Base-by-base conservation (phyloP, 2,329 filamentous ascomycete genomes). In the Alternaria gaisen region DNA sequence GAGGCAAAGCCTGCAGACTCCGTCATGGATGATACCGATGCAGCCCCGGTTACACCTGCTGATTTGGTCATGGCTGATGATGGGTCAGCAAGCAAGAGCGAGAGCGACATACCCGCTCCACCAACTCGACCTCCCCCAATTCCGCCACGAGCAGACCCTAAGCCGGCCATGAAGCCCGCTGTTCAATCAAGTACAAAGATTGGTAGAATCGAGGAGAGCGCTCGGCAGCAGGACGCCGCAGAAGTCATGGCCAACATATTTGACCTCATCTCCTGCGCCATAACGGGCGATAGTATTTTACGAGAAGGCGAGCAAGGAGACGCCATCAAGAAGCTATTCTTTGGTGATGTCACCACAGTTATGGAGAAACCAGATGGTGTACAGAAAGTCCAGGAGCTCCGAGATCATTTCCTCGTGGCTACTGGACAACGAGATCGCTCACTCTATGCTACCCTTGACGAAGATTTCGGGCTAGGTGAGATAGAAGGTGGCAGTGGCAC, bases 161-260 rank as follows among this genome's bases (percentile, higher is more conserved):
- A 61, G 30, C 40, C 59, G 11, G 55, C 52, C 8, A 16, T 41
- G n/a, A 56, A 61, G 41, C 11, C 59, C 11, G 34, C 48, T 16
- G 26, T 57, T 30, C 55, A 57, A 10, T 61, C 63, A 16, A 72
- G 71, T 46, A 67, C 65, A 9, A 72, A 65, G 12, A 71, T 84
- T 22, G 82, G 84, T 36, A 82, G 85, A 56, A 82, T 87, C 5
- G 83, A 88, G 68, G 82, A 86, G 42, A 86, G 85, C 18, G 86
- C 92, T 34, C 73, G 73, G 51, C 95, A 99, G 74, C 94, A 99
- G 80, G 95, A 99, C 79, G 94, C 97, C 5, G 93, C 93, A 12
- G 95, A 99, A 79, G 94, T 97, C 46, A 94, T 97, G 81, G 93
- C 93, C 60, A 95, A 94, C 71, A 91, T 97, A 26, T 87, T 97